Base-by-base conservation (phyloP, 2,329 filamentous ascomycete species). In the Penicillium freii region DNA sequence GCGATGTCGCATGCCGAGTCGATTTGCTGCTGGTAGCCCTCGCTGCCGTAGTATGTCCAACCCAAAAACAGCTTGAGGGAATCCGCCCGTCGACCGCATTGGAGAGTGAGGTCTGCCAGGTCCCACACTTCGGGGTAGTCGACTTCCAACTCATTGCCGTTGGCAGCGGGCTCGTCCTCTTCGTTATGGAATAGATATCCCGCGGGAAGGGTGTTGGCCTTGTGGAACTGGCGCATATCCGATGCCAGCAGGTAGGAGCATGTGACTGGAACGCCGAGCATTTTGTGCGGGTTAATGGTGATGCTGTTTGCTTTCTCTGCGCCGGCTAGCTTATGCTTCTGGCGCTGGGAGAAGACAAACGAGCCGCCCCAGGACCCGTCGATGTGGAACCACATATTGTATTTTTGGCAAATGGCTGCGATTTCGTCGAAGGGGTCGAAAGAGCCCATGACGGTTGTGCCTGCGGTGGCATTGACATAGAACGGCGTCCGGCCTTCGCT, bases 251-350 rank as follows among this genome's bases (percentile, higher is more conserved):
- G 82, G 78, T 96, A 97, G 0, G 89, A 92, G 77, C 92, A 97
- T 0, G 92, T 96, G 40, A 95, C 79, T 0, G 94, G 93, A 3
- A 91, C 90, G 57, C 91, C 91, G 71, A 97, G 84, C 94, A 97
- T 97, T 78, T 97, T 97, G 78, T 99, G 94, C 56, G 94, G 92
- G 74, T 96, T 97, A 54, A 96, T 84, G 2, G 92, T 91, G 39
- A 97, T 80, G 15, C 87, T 91, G 74, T 97, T 84, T 10, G 92
- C 94, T 40, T 88, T 81, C 44, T 92, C 82, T 2, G 83, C 80
- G 15, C 93, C 93, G 1, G 78, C 73, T 10, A 97, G 78, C 70
- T 91, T 90, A 53, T 77, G 66, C 45, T 78, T 78, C 43, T 89
- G 87, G 56, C 77, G 77, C n/a, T 80, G 67, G 0, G 86, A 89